Evolutionary conservation across 257 asterid genomes (phyloP), one percentile per base, ranked within the genome.

Genomic region (Solanum paucissectum): DNA sequence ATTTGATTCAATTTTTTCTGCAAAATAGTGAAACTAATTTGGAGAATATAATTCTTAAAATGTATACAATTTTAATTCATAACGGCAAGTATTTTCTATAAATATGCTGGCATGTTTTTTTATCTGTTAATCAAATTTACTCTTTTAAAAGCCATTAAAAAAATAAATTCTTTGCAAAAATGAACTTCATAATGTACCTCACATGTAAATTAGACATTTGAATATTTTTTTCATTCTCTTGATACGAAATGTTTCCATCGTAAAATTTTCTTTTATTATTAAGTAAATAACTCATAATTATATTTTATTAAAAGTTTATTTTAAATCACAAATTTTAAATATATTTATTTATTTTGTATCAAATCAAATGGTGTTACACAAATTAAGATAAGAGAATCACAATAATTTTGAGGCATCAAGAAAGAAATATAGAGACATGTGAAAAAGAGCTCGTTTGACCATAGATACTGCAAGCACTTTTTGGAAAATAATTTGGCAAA

Each of bases 251-350:
- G 21, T 49, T 49, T 49, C 1, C 58, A 49, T 49, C 5, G 25
- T 7, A 18, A 2, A 18, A 0, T 55, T 55, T 55, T 52, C 2
- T 6, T 52, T 52, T 52, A 6, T 6, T 52, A 52, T 52, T 52
- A 18, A 6, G n/a, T 1, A 52, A 52, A 52, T 52, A 52, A 52
- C 16, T 55, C 10, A 52, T 16, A 52, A 42, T 42, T 13, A 42
- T 42, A 42, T 11, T 1, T 42, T 44, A 49, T 49, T 49, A 5
- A 14, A 49, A 14, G 0, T 18, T 6, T 20, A 55, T 55, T 55
- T 20, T 18, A 18, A 0, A 58, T 21, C 0, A 21, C 0, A 7
- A 3, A 0, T 21, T 58, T 21, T 58, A 21, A 21, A 58, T 21
- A 1, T 21, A 0, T 58, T 58, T 58, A 1, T 58, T 8, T 58